phyloP scores from a whole-genome alignment of 345 rosid genomes.

The Acer campestre region DNA sequence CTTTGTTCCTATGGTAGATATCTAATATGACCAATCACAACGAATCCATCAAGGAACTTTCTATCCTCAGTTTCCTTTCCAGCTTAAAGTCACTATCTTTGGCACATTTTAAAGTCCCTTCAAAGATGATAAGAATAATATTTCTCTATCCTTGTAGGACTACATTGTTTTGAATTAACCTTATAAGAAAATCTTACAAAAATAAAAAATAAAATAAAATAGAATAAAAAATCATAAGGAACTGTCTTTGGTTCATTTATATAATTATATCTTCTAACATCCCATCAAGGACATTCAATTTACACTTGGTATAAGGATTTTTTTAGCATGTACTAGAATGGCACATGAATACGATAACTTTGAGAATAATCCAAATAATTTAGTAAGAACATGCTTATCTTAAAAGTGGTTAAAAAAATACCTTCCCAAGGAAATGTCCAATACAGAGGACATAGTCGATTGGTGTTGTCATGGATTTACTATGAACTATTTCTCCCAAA shows the following conservation, averaged over 20 bases:
- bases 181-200: not conserved
- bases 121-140: not conserved
- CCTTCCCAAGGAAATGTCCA: slow-evolving; percentile 99
- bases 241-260: no score
- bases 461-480: slow-evolving; percentile 85
- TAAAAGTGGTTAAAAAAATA: slow-evolving; percentile 26
- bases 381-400: not conserved
- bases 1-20: not conserved
- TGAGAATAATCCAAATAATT: not conserved
- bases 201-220: no score
- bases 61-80: not conserved
- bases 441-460: slow-evolving; percentile 92
- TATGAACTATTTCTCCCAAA: slow-evolving; percentile 94
- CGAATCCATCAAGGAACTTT: not conserved
- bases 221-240: no score
- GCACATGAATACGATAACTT: not conserved
- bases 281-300: not conserved
- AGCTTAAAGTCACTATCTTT: not conserved
- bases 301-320: not conserved
- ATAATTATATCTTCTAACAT: no score
- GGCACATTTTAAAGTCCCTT: not conserved
- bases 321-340: not conserved
- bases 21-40: not conserved
- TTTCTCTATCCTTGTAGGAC: not conserved
- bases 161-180: not conserved